These are phyloP conservation scores for Exidia glandulosa DNA, from an alignment of 768 basidiomycete genomes.

Conservation along the genomic window DNA sequence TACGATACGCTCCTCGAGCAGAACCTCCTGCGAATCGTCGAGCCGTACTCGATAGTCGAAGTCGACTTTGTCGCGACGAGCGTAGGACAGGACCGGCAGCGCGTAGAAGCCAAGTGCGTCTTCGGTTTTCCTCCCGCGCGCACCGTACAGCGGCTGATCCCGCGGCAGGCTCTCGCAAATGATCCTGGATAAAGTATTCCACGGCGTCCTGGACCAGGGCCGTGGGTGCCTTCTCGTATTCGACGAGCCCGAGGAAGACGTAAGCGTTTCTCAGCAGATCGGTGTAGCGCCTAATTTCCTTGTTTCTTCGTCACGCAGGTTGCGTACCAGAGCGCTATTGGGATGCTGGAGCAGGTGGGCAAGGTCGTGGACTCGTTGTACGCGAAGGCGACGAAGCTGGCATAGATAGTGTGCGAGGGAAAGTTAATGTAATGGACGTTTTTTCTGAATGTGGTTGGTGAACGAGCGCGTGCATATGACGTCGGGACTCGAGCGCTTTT, in stretches of 20 bases:
- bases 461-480: too few species aligned
- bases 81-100: constrained; percentile 79
- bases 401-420: constrained; percentile 1
- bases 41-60: constrained; percentile 91
- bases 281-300: too few species aligned
- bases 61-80: constrained; percentile 76
- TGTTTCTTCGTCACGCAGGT: too few species aligned
- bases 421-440: not conserved
- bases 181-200: constrained; percentile 91
- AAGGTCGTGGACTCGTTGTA: constrained; percentile 93
- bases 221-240: constrained; percentile 87
- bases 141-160: too few species aligned
- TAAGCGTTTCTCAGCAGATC: too few species aligned
- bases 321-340: constrained; percentile 79
- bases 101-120: constrained; percentile 82
- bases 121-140: not conserved
- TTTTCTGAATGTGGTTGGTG: not conserved
- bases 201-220: constrained; percentile 95
- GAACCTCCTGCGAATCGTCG: constrained; percentile 88
- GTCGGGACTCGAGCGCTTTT: too few species aligned
- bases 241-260: constrained; percentile 70
- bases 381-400: constrained; percentile 44
- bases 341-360: constrained; percentile 79
- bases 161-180: constrained; percentile 93
- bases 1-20: constrained; percentile 96